phyloP scores from a whole-genome alignment of 2,329 filamentous ascomycete species.

The Colletotrichum agaves region DNA sequence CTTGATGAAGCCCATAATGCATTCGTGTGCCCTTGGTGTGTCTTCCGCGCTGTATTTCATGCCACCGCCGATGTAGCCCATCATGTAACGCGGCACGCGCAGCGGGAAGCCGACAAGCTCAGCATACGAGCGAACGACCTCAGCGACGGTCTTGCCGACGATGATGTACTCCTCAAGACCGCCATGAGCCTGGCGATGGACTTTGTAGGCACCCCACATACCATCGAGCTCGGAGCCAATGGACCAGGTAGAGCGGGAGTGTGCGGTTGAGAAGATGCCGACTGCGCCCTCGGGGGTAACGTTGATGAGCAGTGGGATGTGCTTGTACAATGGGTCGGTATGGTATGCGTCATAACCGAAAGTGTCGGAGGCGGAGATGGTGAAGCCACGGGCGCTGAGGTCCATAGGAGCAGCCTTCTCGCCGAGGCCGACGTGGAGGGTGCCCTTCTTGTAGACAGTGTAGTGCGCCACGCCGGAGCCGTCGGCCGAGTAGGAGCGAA shows the following conservation, averaged over 20 bases:
- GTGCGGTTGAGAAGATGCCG: slow-evolving; percentile 74
- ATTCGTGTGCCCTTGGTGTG: slow-evolving; percentile 64
- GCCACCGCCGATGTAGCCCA: slow-evolving; percentile 76
- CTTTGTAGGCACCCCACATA: slow-evolving; percentile 80
- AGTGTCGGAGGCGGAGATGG: slow-evolving; percentile 75
- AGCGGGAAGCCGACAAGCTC: slow-evolving; percentile 75
- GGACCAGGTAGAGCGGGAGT: slow-evolving; percentile 71
- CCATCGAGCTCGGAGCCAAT: slow-evolving; percentile 80
- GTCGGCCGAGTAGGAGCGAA: slow-evolving; percentile 74
- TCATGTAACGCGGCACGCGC: slow-evolving; percentile 76
- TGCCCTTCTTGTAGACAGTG: slow-evolving; percentile 68
- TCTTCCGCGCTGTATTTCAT: slow-evolving; percentile 65
- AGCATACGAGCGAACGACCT: slow-evolving; percentile 74
- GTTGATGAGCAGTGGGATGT: slow-evolving; percentile 78
- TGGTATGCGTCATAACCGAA: slow-evolving; percentile 79
- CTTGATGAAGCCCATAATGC: slow-evolving; percentile 68
- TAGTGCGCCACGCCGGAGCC: slow-evolving; percentile 73
- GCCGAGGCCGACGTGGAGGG: slow-evolving; percentile 75
- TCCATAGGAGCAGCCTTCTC: slow-evolving; percentile 81
- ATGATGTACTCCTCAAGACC: slow-evolving; percentile 78
- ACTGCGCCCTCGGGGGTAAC: slow-evolving; percentile 72
- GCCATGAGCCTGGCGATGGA: slow-evolving; percentile 77
- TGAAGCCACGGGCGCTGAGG: slow-evolving; percentile 72
- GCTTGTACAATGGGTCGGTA: slow-evolving; percentile 80
- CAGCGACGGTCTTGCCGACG: slow-evolving; percentile 72